Evolutionary conservation across 257 asterid genomes (phyloP).

Genomic region (Thymus quinquecostatus): DNA sequence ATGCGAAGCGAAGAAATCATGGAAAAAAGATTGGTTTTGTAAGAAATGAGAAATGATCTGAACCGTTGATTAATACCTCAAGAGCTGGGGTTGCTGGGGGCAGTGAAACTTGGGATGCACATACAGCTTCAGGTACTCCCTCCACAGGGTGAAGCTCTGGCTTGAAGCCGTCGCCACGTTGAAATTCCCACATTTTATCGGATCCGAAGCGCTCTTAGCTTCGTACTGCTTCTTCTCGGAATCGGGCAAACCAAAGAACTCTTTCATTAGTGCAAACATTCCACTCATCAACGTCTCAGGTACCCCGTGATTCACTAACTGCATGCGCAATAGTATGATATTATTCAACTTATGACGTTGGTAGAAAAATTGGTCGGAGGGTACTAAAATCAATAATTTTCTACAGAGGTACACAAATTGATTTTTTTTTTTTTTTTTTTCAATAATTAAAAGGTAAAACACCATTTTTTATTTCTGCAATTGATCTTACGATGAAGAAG

Average conservation of each 20-base stretch:
- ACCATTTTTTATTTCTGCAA: too few relatives aligned
- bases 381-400: too few relatives aligned
- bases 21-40: too few relatives aligned
- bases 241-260: conserved; percentile 39
- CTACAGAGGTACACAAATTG: too few relatives aligned
- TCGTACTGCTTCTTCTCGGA: conserved; percentile 39
- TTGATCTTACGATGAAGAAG: conserved; percentile 32
- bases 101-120: conserved; percentile 51
- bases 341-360: too few relatives aligned
- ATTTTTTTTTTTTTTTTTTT: too few relatives aligned
- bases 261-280: conserved; percentile 16
- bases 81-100: conserved; percentile 37
- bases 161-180: conserved; percentile 27
- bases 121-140: conserved; percentile 46
- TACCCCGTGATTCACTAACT: conserved; percentile 57
- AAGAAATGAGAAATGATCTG: too few relatives aligned
- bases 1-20: too few relatives aligned
- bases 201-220: conserved; percentile 41
- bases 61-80: conserved; percentile 23
- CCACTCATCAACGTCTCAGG: conserved; percentile 38
- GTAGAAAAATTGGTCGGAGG: too few relatives aligned
- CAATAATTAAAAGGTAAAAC: too few relatives aligned
- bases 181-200: conserved; percentile 39
- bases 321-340: conserved; percentile 1
- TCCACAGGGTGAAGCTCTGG: conserved; percentile 43